phyloP scores from a whole-genome alignment of 495 filamentous ascomycete genomes.

The Aspergillus coremiiformis region DNA sequence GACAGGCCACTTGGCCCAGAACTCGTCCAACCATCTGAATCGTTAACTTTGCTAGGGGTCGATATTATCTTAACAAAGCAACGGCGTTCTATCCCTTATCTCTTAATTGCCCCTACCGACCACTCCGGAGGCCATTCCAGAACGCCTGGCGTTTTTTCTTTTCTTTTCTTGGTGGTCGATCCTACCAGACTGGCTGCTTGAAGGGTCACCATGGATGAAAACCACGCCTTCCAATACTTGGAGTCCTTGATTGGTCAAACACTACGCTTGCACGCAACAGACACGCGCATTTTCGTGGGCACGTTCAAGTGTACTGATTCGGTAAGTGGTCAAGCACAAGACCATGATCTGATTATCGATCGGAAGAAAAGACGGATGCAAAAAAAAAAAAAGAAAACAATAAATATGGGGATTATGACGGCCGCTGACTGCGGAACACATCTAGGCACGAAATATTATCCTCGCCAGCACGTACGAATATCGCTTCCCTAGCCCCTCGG shows the following conservation, averaged over 20 bases:
- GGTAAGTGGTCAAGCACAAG: constrained; percentile 40
- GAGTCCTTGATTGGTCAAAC: constrained; percentile 42
- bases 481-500: constrained; percentile 55
- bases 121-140: constrained; percentile 8
- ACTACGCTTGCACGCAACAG: constrained; percentile 73
- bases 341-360: background rate
- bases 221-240: constrained; percentile 37
- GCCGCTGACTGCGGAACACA: constrained; percentile 11
- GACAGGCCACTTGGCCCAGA: background rate
- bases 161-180: constrained; percentile 1
- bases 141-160: constrained; percentile 2
- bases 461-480: constrained; percentile 83
- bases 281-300: constrained; percentile 82
- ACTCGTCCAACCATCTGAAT: background rate
- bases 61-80: background rate
- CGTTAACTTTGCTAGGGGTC: background rate
- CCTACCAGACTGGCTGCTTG: constrained; percentile 6
- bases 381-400: constrained; percentile 3
- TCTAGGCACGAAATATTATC: constrained; percentile 76
- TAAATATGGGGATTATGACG: background rate
- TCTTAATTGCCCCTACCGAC: background rate
- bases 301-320: constrained; percentile 91
- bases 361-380: background rate
- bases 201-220: constrained; percentile 30
- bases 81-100: background rate